Percentiles rank a stretch among this genome's conserved stretches.
These are phyloP conservation scores for Plenodomus biglobosus DNA, from an alignment of 2,329 filamentous ascomycete species.

Conservation along the genomic window DNA sequence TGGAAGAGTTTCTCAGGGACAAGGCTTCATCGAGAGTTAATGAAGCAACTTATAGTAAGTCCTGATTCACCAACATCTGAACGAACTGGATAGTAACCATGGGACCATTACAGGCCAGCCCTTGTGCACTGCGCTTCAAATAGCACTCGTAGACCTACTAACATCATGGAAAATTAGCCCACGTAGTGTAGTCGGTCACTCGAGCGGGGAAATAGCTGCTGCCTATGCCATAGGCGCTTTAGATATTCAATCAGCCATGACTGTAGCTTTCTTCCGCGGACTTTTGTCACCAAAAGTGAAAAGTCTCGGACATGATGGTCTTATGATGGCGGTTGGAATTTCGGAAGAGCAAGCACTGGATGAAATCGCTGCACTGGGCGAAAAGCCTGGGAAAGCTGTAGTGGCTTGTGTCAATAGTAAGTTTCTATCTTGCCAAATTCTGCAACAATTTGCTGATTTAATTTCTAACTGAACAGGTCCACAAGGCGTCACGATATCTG, in stretches of 20 bases:
- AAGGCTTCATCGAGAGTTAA: slow-evolving; percentile 9
- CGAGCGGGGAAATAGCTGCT: slow-evolving; percentile 32
- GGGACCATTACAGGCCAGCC: slow-evolving; percentile 8
- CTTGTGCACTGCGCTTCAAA: slow-evolving; percentile 25
- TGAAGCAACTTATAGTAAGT: slow-evolving; percentile 11
- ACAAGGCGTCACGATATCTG: slow-evolving; percentile 49
- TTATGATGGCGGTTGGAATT: slow-evolving; percentile 40
- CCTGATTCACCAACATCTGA: neutral
- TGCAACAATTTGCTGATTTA: neutral
- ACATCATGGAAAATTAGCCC: slow-evolving; percentile 19
- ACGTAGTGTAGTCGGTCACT: slow-evolving; percentile 25
- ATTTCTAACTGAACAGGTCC: slow-evolving; percentile 13
- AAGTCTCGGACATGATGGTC: slow-evolving; percentile 6
- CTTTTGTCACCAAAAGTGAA: slow-evolving; percentile 7
- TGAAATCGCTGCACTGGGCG: slow-evolving; percentile 4
- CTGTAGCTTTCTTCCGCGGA: slow-evolving; percentile 17
- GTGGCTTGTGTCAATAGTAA: slow-evolving; percentile 43
- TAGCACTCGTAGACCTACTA: slow-evolving; percentile 23
- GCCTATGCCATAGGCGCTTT: slow-evolving; percentile 23
- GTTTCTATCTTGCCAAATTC: neutral
- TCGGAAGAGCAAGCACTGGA: slow-evolving; percentile 13
- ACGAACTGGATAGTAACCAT: neutral
- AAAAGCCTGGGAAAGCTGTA: slow-evolving; percentile 17
- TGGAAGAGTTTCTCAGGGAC: slow-evolving; percentile 12
- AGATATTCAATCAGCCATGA: slow-evolving; percentile 7